phyloP scores from a whole-genome alignment of 2,329 filamentous ascomycete species.

The Ceratocystiopsis minuta region DNA sequence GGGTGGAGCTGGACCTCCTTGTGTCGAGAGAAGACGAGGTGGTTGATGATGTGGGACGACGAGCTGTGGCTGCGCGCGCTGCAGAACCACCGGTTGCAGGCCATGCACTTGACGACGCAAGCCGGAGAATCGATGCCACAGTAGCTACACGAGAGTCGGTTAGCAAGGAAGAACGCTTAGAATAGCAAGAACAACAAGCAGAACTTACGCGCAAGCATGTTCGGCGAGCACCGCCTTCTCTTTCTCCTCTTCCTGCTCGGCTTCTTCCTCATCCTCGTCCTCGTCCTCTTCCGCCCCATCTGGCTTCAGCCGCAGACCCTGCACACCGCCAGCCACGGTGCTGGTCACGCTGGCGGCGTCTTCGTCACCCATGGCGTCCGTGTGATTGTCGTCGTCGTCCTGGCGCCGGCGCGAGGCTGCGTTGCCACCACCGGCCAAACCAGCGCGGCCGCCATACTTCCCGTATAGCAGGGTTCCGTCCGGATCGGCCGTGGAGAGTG shows the following conservation, averaged over 20 bases:
- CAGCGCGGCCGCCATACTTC: slow-evolving; percentile 41
- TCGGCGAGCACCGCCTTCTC: slow-evolving; percentile 81
- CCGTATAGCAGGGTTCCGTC: slow-evolving; percentile 71
- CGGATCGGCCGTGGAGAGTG: slow-evolving; percentile 48
- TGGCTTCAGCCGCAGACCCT: slow-evolving; percentile 39
- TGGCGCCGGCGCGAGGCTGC: slow-evolving; percentile 37
- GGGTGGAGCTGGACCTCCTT: slow-evolving; percentile 98
- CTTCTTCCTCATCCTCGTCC: slow-evolving; percentile 12
- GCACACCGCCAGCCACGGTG: slow-evolving; percentile 58
- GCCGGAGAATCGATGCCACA: slow-evolving; percentile 94
- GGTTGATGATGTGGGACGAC: slow-evolving; percentile 95
- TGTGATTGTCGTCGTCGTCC: slow-evolving; percentile 81
- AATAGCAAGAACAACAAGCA: no score
- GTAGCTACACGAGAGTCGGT: slow-evolving; percentile 39
- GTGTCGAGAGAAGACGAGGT: slow-evolving; percentile 88
- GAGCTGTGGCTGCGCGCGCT: slow-evolving; percentile 92
- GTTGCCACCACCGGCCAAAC: slow-evolving; percentile 19
- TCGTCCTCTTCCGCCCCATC: slow-evolving; percentile 49
- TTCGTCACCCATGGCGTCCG: slow-evolving; percentile 65
- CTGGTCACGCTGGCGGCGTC: slow-evolving; percentile 64
- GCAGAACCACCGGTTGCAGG: slow-evolving; percentile 98
- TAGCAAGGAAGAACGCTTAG: slow-evolving; percentile 6
- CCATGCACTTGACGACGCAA: slow-evolving; percentile 88
- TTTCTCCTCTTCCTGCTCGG: slow-evolving; percentile 42
- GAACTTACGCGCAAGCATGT: slow-evolving; percentile 84